Percentiles rank a stretch among this genome's conserved stretches.
Conservation (phyloP, 2,329 filamentous ascomycete genomes). For the Thielaviopsis populi region DNA sequence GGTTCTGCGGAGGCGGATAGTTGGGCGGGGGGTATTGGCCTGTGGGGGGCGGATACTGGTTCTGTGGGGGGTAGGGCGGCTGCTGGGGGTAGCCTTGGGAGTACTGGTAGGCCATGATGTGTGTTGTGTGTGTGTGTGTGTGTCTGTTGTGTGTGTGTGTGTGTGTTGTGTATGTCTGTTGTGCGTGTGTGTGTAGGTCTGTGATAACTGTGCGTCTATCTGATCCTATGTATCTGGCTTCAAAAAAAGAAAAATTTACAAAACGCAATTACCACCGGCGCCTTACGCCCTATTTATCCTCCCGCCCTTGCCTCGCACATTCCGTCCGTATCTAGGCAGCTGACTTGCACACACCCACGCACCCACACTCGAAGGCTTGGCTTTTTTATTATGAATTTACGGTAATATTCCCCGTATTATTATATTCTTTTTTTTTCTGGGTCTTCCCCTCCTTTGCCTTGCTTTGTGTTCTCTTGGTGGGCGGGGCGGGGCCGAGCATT, state of each 20-base stretch:
- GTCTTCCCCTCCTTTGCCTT: neutral
- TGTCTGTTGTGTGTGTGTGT: too few relatives aligned
- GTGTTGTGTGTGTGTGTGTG: too few relatives aligned
- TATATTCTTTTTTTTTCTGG: neutral
- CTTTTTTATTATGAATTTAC: neutral
- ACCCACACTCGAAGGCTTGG: too few relatives aligned
- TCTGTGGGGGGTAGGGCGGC: slow-evolving; percentile 24
- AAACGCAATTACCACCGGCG: neutral
- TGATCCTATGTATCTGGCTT: too few relatives aligned
- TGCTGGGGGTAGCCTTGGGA: slow-evolving; percentile 22
- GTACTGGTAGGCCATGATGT: slow-evolving; percentile 15
- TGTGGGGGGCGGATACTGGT: slow-evolving; percentile 20
- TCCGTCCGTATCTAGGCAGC: neutral
- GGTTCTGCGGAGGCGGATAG: slow-evolving; percentile 21
- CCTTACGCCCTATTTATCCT: neutral
- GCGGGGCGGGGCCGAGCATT: too few relatives aligned
- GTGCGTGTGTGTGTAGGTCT: too few relatives aligned
- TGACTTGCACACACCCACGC: neutral
- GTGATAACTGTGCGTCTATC: too few relatives aligned
- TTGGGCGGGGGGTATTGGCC: slow-evolving; percentile 25
- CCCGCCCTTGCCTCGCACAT: neutral
- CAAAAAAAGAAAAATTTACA: too few relatives aligned
- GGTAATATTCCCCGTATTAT: neutral
- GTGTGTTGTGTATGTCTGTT: too few relatives aligned
- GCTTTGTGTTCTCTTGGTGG: too few relatives aligned